A percentile compares a stretch with the other conserved stretches of the same genome.
Conservation (phyloP, 2,329 filamentous ascomycete species). For the Leptographium lundbergii region DNA sequence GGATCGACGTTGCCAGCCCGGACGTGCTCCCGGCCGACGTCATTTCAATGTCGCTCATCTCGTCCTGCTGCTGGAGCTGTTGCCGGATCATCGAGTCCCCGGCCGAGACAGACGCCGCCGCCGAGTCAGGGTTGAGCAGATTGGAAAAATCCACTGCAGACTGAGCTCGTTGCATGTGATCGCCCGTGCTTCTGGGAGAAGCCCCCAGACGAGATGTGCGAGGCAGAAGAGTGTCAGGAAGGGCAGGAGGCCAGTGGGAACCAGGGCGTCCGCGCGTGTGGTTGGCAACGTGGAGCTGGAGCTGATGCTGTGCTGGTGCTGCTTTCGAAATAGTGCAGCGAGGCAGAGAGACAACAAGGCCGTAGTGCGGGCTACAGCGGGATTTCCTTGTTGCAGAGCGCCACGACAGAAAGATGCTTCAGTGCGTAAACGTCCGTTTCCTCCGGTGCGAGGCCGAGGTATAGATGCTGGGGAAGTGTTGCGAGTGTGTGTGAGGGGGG, state of each 20-base stretch:
- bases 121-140: constrained; percentile 51
- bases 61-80: constrained; percentile 19
- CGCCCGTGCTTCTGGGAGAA: constrained; percentile 17
- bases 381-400: too few species aligned
- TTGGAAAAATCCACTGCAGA: constrained; percentile 65
- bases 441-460: neutral
- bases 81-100: constrained; percentile 17
- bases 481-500: neutral
- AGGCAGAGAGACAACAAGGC: too few species aligned
- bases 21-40: constrained; percentile 5
- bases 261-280: neutral
- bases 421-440: neutral
- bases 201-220: constrained; percentile 2
- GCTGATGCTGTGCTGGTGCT: too few species aligned
- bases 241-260: neutral
- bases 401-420: neutral
- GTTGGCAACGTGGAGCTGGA: neutral
- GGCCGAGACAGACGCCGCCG: constrained; percentile 4
- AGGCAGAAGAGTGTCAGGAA: neutral
- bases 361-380: neutral
- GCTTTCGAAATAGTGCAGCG: neutral
- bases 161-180: constrained; percentile 65
- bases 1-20: constrained; percentile 32
- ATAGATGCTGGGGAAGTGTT: neutral
- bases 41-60: constrained; percentile 32